Evolutionary conservation across 345 rosid species (phyloP).

Genomic region (Populus deltoides): DNA sequence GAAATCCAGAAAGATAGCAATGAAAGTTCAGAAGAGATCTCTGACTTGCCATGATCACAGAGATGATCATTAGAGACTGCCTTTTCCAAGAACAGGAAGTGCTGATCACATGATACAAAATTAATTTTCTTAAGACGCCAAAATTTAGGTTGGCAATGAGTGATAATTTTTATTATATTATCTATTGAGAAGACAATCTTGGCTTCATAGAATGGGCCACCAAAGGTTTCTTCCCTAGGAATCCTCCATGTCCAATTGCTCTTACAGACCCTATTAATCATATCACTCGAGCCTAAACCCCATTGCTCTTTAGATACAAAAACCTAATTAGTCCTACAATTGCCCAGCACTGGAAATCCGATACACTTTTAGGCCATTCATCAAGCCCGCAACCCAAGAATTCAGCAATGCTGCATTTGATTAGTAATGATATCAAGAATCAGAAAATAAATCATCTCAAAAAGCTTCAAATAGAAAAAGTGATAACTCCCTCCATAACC

Average conservation of each 20-base stretch:
- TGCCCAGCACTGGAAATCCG: not conserved
- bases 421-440: not conserved
- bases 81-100: not conserved
- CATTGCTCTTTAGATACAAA: not conserved
- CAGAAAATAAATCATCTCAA: not conserved
- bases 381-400: not conserved
- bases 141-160: not conserved
- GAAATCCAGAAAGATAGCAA: not conserved
- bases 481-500: not conserved
- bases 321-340: not conserved
- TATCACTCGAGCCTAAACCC: not conserved
- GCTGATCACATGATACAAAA: not conserved
- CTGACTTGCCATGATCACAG: not conserved
- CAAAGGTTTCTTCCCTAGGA: not conserved
- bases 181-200: not conserved
- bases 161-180: not conserved
- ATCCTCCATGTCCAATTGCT: not conserved
- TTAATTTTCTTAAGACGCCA: not conserved
- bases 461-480: not conserved
- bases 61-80: not conserved
- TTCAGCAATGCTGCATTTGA: not conserved
- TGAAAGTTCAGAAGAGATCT: not conserved
- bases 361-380: not conserved
- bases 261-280: not conserved
- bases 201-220: not conserved